These are phyloP conservation scores for Penicillium steckii DNA, from an alignment of 495 filamentous ascomycete species.

Conservation along the genomic window DNA sequence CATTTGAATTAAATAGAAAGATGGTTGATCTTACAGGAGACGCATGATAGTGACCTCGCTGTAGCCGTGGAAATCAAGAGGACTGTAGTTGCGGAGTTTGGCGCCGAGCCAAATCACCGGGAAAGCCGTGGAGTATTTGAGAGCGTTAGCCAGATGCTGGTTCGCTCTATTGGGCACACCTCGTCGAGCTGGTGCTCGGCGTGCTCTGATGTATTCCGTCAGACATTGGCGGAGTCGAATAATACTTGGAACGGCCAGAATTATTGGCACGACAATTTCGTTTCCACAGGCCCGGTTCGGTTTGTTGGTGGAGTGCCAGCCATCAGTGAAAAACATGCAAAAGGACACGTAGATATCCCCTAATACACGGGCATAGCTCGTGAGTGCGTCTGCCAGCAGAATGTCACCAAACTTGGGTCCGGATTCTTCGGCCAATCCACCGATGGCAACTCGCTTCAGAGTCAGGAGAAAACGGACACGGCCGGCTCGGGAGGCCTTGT, in stretches of 20 bases:
- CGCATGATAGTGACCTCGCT: constrained; percentile 57
- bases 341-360: constrained; percentile 84
- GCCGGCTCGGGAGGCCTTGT: constrained; percentile 66
- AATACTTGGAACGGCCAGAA: constrained; percentile 75
- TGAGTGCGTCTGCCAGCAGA: constrained; percentile 90
- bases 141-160: constrained; percentile 86
- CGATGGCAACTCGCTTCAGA: constrained; percentile 70
- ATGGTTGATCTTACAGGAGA: constrained; percentile 43
- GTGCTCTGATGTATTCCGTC: constrained; percentile 79
- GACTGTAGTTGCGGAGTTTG: constrained; percentile 66
- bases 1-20: background rate
- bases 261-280: constrained; percentile 68
- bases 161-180: constrained; percentile 60
- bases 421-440: constrained; percentile 74
- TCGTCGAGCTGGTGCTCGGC: constrained; percentile 40
- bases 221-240: constrained; percentile 92
- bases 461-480: constrained; percentile 71
- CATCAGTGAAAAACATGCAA: constrained; percentile 80
- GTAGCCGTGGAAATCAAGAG: constrained; percentile 49
- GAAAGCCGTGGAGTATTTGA: constrained; percentile 90
- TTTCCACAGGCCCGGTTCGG: constrained; percentile 82
- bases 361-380: constrained; percentile 88
- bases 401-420: constrained; percentile 94
- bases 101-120: constrained; percentile 81
- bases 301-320: constrained; percentile 69